phyloP scores from a whole-genome alignment of 371 early-diverging fungal species.

The Batkoa obscura region DNA sequence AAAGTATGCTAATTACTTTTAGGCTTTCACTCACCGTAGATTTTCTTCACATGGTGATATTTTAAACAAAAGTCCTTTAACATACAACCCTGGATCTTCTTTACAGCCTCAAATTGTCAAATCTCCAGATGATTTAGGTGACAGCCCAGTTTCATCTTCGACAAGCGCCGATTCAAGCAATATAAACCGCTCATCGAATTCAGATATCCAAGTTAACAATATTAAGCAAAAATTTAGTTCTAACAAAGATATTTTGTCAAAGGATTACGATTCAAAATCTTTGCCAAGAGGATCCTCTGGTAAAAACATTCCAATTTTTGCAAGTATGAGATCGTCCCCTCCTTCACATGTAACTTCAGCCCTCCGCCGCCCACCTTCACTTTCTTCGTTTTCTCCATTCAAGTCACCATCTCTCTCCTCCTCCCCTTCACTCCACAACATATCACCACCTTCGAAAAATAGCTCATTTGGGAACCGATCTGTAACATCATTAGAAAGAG shows the following conservation, averaged over 20 bases:
- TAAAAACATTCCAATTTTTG: background rate
- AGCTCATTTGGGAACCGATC: slow-evolving; percentile 5
- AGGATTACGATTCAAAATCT: background rate
- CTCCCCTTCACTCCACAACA: slow-evolving; percentile 5
- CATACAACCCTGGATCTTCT: background rate
- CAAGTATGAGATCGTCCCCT: background rate
- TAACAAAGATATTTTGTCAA: background rate
- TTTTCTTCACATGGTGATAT: background rate
- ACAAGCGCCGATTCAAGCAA: background rate
- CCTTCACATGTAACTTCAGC: background rate
- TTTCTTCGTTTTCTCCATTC: slow-evolving; percentile 8
- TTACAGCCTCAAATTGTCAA: background rate
- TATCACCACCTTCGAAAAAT: background rate
- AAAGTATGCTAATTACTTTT: background rate
- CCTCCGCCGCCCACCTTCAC: background rate
- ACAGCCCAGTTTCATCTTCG: background rate
- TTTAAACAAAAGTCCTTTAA: background rate
- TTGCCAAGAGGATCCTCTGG: background rate
- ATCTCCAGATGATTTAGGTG: background rate
- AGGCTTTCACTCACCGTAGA: background rate
- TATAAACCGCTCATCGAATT: background rate
- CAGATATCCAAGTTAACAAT: background rate
- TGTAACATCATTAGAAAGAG: background rate
- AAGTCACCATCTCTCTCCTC: slow-evolving; percentile 10
- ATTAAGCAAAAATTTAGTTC: background rate